These are phyloP conservation scores for Neoboletus brunneissimus DNA, from an alignment of 768 basidiomycete genomes.

Conservation along the genomic window DNA sequence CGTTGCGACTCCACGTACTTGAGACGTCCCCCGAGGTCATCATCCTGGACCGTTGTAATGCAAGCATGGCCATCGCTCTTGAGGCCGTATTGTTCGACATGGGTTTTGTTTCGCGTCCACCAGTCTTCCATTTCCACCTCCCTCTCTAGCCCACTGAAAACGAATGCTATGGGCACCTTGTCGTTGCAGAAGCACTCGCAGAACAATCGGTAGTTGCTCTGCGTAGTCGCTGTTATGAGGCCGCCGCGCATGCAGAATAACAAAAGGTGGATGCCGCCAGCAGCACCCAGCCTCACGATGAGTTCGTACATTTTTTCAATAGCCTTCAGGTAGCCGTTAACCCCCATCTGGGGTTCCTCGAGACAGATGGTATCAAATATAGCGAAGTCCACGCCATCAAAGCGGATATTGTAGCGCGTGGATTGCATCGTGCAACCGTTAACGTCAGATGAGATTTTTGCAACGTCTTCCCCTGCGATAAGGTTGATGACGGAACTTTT, in stretches of 20 bases:
- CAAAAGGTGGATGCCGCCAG: background rate
- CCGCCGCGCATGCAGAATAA: background rate
- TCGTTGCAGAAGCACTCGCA: constrained; percentile 14
- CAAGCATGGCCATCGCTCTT: background rate
- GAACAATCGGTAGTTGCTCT: constrained; percentile 39
- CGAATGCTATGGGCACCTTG: background rate
- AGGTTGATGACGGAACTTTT: background rate
- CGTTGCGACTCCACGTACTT: constrained; percentile 21
- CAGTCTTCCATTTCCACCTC: background rate
- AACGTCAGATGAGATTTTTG: too few species aligned
- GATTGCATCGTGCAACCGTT: background rate
- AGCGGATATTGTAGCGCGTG: background rate
- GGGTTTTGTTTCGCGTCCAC: background rate
- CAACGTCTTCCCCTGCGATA: background rate
- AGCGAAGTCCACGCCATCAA: background rate
- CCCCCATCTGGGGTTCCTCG: background rate
- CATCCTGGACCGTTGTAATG: constrained; percentile 13
- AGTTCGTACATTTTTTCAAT: background rate
- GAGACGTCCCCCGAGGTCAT: constrained; percentile 8
- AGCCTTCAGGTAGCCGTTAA: background rate
- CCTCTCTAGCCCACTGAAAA: background rate
- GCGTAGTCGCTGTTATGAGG: background rate
- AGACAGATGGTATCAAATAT: background rate
- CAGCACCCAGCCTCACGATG: background rate
- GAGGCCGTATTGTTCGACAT: background rate